Evolutionary conservation across 2,329 filamentous ascomycete species (phyloP), one percentile per base, ranked within the genome.

Genomic region (Sporothrix pallida): DNA sequence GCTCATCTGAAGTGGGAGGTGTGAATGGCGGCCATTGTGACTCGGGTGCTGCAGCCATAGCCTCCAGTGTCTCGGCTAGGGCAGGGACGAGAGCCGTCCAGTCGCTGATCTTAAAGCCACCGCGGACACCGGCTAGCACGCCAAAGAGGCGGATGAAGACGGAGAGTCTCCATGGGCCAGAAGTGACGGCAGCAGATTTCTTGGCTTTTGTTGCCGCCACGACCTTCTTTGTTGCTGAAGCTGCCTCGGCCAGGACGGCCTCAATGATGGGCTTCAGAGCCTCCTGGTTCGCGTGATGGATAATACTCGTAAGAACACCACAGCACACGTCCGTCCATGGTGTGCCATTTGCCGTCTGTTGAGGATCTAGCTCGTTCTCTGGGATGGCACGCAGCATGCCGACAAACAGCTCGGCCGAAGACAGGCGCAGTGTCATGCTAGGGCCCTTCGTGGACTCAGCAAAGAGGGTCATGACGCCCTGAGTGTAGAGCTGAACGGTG

Each of bases 391-490:
- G 79, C n/a, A 91, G 79, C 5, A 92, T 81, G 1, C 84, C 81
- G 52, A 83, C 82, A 71, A 90, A 83, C 15, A 90, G 84, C 8
- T 86, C 83, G 2, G 87, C 81, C 1, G 87, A 89, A 15, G 86
- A 87, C 1, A 90, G 91, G 78, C 91, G 89, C 65, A 91, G 82
- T 1, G 84, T 86, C 68, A 86, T 78, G 2, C 89, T 88, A 15
- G 89, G 86, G 17, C 89, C 87, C 81, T 92, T 91, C 77, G 89
- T 87, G 9, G 95, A 91, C 81, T 98, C 95, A 3, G 94, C 91
- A 79, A 98, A 93, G 86, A 98, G 91, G 20, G 90, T 93, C 93
- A 97, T 98, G 63, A 98, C 82, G 72, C 95, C 96, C 80, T 97
- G 91, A 76, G 92, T 91, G 80, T 97, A 97, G 15, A 94, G 86